These are phyloP conservation scores for Remersonia thermophila DNA, from an alignment of 2,329 filamentous ascomycete species.

Conservation along the genomic window DNA sequence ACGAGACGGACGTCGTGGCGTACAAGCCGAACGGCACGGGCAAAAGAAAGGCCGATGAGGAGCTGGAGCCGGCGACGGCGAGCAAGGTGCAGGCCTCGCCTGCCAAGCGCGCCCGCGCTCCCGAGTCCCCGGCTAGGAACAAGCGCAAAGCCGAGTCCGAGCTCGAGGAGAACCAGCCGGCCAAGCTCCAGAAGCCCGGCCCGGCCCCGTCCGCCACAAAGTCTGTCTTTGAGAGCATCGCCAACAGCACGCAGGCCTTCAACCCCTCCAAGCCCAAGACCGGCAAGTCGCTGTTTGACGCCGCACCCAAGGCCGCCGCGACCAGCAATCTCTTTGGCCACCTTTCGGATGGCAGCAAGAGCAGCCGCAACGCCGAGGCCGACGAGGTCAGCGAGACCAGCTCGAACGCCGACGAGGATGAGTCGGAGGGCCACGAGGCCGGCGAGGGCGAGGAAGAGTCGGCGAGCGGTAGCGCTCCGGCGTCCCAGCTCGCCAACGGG, in stretches of 20 bases:
- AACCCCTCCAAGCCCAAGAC: slow-evolving; percentile 25
- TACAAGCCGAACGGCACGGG: slow-evolving; percentile 21
- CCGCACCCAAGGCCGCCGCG: slow-evolving; percentile 24
- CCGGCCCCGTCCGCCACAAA: slow-evolving; percentile 37
- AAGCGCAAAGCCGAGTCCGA: slow-evolving; percentile 41
- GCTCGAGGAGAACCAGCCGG: slow-evolving; percentile 33
- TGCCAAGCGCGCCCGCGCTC: slow-evolving; percentile 37
- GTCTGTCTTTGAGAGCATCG: slow-evolving; percentile 44
- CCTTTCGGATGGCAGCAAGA: slow-evolving; percentile 45
- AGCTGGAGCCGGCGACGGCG: slow-evolving; percentile 13
- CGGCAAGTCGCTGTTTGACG: slow-evolving; percentile 23
- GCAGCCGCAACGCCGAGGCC: slow-evolving; percentile 36
- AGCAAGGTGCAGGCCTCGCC: too few relatives aligned
- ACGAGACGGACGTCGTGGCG: slow-evolving; percentile 26
- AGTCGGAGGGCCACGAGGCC: slow-evolving; percentile 30
- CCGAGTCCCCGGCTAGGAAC: slow-evolving; percentile 31
- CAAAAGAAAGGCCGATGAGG: slow-evolving; percentile 44
- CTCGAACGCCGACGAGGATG: slow-evolving; percentile 20
- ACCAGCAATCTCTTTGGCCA: slow-evolving; percentile 46
- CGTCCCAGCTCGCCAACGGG: slow-evolving; percentile 26
- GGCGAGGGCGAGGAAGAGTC: slow-evolving; percentile 32
- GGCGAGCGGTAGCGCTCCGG: slow-evolving; percentile 29
- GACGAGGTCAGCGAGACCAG: slow-evolving; percentile 25
- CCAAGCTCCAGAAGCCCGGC: slow-evolving; percentile 36
- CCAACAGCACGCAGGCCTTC: slow-evolving; percentile 29